These are phyloP conservation scores for Clathrospora elynae DNA, from an alignment of 2,329 filamentous ascomycete genomes.

Conservation along the genomic window DNA sequence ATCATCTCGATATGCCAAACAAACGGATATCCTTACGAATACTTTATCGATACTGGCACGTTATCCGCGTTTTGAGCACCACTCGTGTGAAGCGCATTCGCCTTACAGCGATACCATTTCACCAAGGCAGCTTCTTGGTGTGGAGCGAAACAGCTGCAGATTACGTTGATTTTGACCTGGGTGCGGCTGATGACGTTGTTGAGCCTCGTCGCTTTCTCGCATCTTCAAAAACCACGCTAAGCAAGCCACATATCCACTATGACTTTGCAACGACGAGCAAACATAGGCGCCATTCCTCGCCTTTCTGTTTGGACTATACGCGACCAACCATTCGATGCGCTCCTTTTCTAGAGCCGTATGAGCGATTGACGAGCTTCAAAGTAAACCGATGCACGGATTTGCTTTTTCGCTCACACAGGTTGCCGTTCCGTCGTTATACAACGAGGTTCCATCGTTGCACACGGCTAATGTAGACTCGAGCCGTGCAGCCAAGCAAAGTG, in stretches of 20 bases:
- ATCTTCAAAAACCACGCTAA: conserved; percentile 12
- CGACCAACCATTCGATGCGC: no score
- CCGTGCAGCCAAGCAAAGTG: not conserved
- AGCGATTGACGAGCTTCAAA: no score
- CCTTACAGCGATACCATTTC: not conserved
- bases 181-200: not conserved
- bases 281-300: conserved; percentile 3
- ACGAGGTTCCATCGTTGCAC: conserved; percentile 1
- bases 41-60: no score
- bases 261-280: conserved; percentile 1
- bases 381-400: not conserved
- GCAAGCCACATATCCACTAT: conserved; percentile 7
- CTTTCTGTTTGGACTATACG: not conserved
- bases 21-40: not conserved
- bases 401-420: conserved; percentile 1
- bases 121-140: no score
- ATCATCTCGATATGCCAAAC: not conserved
- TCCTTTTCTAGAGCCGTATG: no score
- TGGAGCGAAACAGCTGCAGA: no score
- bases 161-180: not conserved
- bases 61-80: no score
- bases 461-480: not conserved
- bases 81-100: no score
- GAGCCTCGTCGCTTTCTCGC: conserved; percentile 17
- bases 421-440: conserved; percentile 6